These are phyloP conservation scores for Eutrema japonicum DNA, from an alignment of 345 rosid species.

Conservation along the genomic window DNA sequence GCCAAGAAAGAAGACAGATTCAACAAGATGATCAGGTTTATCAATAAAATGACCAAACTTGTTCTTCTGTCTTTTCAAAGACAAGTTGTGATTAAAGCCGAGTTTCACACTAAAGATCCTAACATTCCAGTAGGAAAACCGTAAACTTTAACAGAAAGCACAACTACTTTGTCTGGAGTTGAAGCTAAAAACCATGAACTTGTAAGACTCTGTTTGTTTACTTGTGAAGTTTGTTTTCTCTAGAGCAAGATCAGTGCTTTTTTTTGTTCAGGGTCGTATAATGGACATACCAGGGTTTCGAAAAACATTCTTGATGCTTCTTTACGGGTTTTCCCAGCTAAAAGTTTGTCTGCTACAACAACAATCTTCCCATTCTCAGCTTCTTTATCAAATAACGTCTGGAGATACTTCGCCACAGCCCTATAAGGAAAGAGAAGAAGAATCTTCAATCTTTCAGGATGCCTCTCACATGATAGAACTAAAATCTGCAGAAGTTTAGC, in stretches of 20 bases:
- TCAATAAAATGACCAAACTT: neutral
- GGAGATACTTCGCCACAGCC: constrained; percentile 94
- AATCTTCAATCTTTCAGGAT: constrained; percentile 10
- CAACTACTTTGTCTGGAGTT: neutral
- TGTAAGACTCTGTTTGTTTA: neutral
- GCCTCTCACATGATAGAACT: constrained; percentile 16
- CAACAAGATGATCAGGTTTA: neutral
- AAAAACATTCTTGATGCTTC: constrained; percentile 99
- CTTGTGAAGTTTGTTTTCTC: constrained; percentile 16
- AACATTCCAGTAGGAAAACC: neutral
- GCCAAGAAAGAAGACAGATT: constrained; percentile 4
- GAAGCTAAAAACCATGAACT: neutral
- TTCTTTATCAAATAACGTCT: constrained; percentile 70
- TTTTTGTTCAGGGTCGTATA: constrained; percentile 9
- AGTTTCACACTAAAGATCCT: constrained; percentile 17
- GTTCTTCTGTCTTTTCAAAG: neutral
- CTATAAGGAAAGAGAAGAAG: constrained; percentile 45
- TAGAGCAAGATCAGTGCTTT: constrained; percentile 20
- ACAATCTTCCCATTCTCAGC: constrained; percentile 60
- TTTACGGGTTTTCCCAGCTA: constrained; percentile 92
- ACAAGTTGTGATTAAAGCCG: neutral
- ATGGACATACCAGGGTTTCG: constrained; percentile 82
- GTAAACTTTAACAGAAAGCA: neutral
- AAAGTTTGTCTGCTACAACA: constrained; percentile 66
- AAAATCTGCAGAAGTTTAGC: neutral